Conservation (phyloP, 31 red algal species). For the Asparagopsis taxiformis region DNA sequence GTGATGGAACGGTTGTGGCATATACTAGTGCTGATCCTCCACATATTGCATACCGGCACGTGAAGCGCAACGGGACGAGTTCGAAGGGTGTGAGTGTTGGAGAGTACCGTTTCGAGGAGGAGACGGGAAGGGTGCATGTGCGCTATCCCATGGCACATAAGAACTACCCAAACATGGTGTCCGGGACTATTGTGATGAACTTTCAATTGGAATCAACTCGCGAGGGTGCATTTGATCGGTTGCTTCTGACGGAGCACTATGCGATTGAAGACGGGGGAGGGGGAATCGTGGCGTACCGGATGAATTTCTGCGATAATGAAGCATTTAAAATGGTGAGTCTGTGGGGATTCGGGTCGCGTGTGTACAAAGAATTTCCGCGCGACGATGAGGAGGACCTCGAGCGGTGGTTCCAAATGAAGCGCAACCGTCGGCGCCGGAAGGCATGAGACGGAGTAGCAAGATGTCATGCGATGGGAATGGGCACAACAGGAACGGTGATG, state of each 20-base stretch:
- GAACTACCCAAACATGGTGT: constrained; percentile 41
- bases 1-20: constrained; percentile 38
- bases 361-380: constrained; percentile 31
- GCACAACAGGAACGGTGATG: background rate
- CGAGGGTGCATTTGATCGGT: constrained; percentile 36
- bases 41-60: constrained; percentile 25
- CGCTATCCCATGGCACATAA: constrained; percentile 32
- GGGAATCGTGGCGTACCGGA: constrained; percentile 10
- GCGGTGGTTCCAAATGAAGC: constrained; percentile 49
- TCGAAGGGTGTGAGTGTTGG: constrained; percentile 9
- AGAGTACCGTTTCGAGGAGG: constrained; percentile 33
- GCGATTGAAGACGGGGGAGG: constrained; percentile 29
- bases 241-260: constrained; percentile 34
- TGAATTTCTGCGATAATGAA: background rate
- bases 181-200: constrained; percentile 32
- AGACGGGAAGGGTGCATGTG: constrained; percentile 9
- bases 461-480: constrained; percentile 1
- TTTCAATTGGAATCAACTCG: constrained; percentile 23
- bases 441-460: background rate
- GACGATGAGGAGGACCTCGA: constrained; percentile 36
- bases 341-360: constrained; percentile 11
- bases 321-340: constrained; percentile 41
- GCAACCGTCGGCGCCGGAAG: constrained; percentile 15
- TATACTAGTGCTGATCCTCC: constrained; percentile 45
- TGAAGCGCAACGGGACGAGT: constrained; percentile 19